phyloP scores from a whole-genome alignment of 2,329 filamentous ascomycete genomes.

The Tolypocladium sp. region DNA sequence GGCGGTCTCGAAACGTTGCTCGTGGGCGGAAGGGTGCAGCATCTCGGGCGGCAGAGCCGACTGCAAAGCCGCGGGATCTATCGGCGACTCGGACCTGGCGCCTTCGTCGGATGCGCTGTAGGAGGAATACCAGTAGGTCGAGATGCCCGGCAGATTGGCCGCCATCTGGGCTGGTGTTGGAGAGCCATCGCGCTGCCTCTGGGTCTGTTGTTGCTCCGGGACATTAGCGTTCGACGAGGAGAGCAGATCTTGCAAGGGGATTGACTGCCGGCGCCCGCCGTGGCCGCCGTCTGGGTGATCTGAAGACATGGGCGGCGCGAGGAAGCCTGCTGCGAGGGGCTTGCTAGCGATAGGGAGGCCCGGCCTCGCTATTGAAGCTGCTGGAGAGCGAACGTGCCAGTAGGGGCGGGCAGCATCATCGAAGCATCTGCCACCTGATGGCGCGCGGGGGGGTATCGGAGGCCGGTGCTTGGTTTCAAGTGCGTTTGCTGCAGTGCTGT shows the following conservation, averaged over 20 bases:
- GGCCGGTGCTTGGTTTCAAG: background rate
- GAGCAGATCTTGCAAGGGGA: conserved; percentile 59
- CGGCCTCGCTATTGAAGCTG: conserved; percentile 3
- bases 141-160: conserved; percentile 30
- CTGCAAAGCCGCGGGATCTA: conserved; percentile 44
- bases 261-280: conserved; percentile 35
- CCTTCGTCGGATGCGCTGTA: conserved; percentile 28
- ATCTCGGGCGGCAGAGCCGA: conserved; percentile 46
- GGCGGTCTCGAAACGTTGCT: conserved; percentile 15
- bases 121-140: conserved; percentile 44
- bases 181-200: conserved; percentile 1
- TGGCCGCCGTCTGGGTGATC: conserved; percentile 15
- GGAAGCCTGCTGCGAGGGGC: background rate
- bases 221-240: conserved; percentile 1
- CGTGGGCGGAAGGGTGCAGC: conserved; percentile 16
- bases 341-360: background rate
- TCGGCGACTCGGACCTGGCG: conserved; percentile 35
- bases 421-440: background rate
- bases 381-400: background rate
- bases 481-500: background rate
- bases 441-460: background rate
- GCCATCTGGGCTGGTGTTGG: conserved; percentile 9
- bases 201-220: background rate
- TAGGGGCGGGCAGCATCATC: background rate
- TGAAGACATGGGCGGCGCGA: conserved; percentile 17